phyloP scores from a whole-genome alignment of 345 rosid species.

The Gossypioides kirkii region DNA sequence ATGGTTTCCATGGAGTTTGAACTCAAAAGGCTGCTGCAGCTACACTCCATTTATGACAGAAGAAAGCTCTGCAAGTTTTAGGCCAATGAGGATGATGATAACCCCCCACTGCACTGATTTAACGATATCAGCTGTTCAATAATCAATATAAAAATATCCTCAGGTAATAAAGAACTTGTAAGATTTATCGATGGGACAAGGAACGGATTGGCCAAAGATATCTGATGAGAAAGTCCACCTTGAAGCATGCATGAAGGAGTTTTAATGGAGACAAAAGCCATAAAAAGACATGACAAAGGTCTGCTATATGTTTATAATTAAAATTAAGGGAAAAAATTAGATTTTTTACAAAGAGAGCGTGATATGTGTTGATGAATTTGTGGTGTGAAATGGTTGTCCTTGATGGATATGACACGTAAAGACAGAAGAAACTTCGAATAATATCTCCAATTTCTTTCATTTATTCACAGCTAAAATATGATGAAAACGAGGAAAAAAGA shows the following conservation, averaged over 20 bases:
- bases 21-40: constrained; percentile 21
- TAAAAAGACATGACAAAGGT: neutral
- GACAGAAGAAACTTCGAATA: neutral
- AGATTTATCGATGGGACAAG: constrained; percentile 13
- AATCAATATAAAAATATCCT: neutral
- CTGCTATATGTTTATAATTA: neutral
- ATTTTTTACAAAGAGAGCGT: neutral
- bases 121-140: neutral
- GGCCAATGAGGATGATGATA: no score
- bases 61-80: neutral
- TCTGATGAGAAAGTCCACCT: neutral
- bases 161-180: constrained; percentile 18
- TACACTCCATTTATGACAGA: constrained; percentile 36
- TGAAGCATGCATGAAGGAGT: neutral
- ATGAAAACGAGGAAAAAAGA: no score
- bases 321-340: neutral
- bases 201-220: constrained; percentile 11
- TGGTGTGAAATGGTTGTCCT: neutral
- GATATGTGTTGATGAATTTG: neutral
- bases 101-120: neutral
- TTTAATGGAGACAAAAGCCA: neutral
- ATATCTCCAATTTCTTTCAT: neutral
- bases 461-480: neutral
- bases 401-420: neutral
- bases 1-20: constrained; percentile 28